These are phyloP conservation scores for Colletotrichum lentis DNA, from an alignment of 2,329 filamentous ascomycete species.

Conservation along the genomic window DNA sequence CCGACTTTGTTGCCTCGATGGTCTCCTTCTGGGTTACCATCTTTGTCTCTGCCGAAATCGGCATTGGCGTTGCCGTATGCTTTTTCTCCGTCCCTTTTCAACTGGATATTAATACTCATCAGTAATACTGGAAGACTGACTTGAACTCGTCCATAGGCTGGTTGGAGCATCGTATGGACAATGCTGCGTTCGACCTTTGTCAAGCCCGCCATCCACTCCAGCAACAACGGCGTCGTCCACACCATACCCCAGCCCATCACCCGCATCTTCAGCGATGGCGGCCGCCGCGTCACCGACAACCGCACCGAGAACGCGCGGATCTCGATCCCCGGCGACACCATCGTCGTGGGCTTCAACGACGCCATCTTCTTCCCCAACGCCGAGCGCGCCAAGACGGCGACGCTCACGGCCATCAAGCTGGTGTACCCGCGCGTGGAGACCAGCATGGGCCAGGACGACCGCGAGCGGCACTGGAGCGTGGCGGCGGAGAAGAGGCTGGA, in stretches of 20 bases:
- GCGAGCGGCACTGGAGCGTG: constrained; percentile 64
- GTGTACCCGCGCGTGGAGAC: constrained; percentile 43
- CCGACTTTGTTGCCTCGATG: constrained; percentile 71
- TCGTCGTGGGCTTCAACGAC: constrained; percentile 65
- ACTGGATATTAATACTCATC: no score
- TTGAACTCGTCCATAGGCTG: constrained; percentile 50
- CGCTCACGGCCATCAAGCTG: constrained; percentile 57
- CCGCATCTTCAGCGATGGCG: constrained; percentile 42
- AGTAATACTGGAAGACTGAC: background rate
- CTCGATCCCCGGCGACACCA: constrained; percentile 57
- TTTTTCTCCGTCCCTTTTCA: background rate
- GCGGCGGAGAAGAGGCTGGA: constrained; percentile 57
- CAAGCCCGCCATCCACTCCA: constrained; percentile 34
- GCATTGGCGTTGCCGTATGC: constrained; percentile 61
- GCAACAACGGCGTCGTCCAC: constrained; percentile 10
- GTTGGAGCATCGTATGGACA: constrained; percentile 70
- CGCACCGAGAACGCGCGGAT: constrained; percentile 36
- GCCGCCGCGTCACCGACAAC: constrained; percentile 44
- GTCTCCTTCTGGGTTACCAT: constrained; percentile 71
- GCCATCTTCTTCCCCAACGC: constrained; percentile 70
- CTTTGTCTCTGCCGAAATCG: constrained; percentile 67
- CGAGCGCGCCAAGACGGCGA: constrained; percentile 47
- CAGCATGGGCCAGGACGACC: constrained; percentile 45
- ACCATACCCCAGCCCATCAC: constrained; percentile 54
- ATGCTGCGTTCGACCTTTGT: constrained; percentile 54